These are phyloP conservation scores for Saussurea involucrata DNA, from an alignment of 129 eudicot genomes.

Conservation along the genomic window DNA sequence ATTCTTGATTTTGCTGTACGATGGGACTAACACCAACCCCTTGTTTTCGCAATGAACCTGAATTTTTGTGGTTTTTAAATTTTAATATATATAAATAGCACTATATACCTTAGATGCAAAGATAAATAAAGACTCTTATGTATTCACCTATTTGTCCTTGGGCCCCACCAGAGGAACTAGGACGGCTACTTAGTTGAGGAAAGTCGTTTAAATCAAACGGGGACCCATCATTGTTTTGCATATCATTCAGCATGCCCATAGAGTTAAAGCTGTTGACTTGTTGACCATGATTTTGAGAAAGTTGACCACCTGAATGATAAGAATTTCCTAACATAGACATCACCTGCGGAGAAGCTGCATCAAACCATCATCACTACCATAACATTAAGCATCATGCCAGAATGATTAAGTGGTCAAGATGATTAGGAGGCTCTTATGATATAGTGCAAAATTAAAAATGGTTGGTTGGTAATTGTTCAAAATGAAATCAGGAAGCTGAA, in stretches of 20 bases:
- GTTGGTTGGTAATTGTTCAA: too few relatives aligned
- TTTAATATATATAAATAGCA: not conserved
- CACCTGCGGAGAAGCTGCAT: slow-evolving; percentile 93
- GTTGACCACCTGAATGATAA: slow-evolving; percentile 78
- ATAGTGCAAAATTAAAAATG: too few relatives aligned
- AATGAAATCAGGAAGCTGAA: too few relatives aligned
- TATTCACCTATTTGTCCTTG: slow-evolving; percentile 83
- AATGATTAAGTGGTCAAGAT: too few relatives aligned
- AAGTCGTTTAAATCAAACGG: slow-evolving; percentile 91
- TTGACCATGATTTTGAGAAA: slow-evolving; percentile 78
- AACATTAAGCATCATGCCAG: not conserved
- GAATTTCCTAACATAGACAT: slow-evolving; percentile 93
- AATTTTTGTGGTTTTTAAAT: not conserved
- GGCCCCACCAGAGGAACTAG: slow-evolving; percentile 91
- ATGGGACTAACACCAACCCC: slow-evolving; percentile 88
- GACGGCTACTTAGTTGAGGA: slow-evolving; percentile 86
- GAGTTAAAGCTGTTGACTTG: slow-evolving; percentile 54
- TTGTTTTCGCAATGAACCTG: slow-evolving; percentile 95
- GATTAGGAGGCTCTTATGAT: too few relatives aligned
- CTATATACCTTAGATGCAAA: not conserved
- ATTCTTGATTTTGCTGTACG: slow-evolving; percentile 93
- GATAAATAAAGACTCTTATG: not conserved
- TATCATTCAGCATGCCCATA: slow-evolving; percentile 82
- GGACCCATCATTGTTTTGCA: slow-evolving; percentile 71
- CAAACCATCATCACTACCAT: slow-evolving; percentile 11